Evolutionary conservation across 768 basidiomycete species (phyloP).

Genomic region (Tylopilus plumbeoviolaceoides): DNA sequence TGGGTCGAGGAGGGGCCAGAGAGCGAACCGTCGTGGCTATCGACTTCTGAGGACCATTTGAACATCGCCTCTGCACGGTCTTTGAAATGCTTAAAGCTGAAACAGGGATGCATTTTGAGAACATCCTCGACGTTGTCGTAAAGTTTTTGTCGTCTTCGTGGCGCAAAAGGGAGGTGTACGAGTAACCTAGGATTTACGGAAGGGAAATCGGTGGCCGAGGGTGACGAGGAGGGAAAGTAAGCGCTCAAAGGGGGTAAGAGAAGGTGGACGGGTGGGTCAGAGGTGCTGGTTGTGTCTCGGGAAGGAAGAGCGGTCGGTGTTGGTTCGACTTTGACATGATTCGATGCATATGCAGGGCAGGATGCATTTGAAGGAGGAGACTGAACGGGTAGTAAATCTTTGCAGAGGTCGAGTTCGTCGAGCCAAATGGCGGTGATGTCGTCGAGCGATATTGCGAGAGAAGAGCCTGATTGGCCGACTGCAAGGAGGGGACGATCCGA

Average conservation of each 20-base stretch:
- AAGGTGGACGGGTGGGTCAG: constrained; percentile 23
- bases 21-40: constrained; percentile 12
- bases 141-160: constrained; percentile 35
- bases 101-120: constrained; percentile 46
- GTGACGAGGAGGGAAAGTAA: constrained; percentile 22
- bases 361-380: constrained; percentile 14
- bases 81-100: constrained; percentile 47
- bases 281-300: constrained; percentile 8
- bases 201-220: constrained; percentile 23
- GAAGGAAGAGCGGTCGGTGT: constrained; percentile 24
- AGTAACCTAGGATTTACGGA: constrained; percentile 39
- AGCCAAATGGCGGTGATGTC: constrained; percentile 63
- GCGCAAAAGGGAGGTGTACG: constrained; percentile 37
- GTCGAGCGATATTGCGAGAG: constrained; percentile 51
- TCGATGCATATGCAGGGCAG: constrained; percentile 9
- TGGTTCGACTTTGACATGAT: constrained; percentile 36
- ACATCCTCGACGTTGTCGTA: constrained; percentile 38
- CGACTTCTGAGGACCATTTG: constrained; percentile 35
- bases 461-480: constrained; percentile 37
- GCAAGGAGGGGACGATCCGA: constrained; percentile 34
- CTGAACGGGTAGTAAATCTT: constrained; percentile 22
- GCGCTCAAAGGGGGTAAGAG: constrained; percentile 15
- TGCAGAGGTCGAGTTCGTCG: constrained; percentile 43
- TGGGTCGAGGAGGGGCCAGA: constrained; percentile 23
- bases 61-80: constrained; percentile 44